These are phyloP conservation scores for Candida maesae DNA, from an alignment of 805 yeast species.

Conservation along the genomic window DNA sequence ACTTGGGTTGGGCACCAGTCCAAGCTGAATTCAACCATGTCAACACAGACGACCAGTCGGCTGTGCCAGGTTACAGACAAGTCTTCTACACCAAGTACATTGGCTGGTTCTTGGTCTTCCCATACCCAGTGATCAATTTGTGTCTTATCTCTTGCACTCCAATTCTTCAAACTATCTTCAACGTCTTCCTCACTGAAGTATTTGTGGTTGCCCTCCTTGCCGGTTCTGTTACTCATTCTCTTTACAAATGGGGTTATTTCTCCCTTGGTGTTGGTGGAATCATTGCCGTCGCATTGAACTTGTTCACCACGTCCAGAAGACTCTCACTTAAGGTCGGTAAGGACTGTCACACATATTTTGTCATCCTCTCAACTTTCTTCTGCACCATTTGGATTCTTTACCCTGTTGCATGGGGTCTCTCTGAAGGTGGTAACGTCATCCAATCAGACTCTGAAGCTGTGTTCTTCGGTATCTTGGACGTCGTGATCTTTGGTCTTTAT, in stretches of 20 bases:
- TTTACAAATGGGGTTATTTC: constrained; percentile 69
- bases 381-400: constrained; percentile 27
- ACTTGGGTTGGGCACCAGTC: constrained; percentile 50
- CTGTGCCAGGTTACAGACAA: constrained; percentile 41
- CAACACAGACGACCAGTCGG: constrained; percentile 39
- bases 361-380: constrained; percentile 36
- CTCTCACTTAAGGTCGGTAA: constrained; percentile 6
- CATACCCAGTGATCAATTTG: constrained; percentile 16
- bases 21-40: constrained; percentile 44
- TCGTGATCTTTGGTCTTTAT: constrained; percentile 37
- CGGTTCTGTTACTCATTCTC: constrained; percentile 49
- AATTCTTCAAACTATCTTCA: constrained; percentile 42
- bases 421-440: constrained; percentile 53
- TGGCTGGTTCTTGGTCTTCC: constrained; percentile 53
- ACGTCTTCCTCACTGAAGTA: constrained; percentile 12
- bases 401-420: constrained; percentile 41
- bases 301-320: constrained; percentile 11
- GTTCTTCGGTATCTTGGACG: constrained; percentile 49
- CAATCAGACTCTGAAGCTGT: constrained; percentile 51
- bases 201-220: constrained; percentile 44
- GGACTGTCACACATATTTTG: constrained; percentile 27
- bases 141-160: constrained; percentile 37
- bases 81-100: constrained; percentile 51
- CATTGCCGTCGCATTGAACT: constrained; percentile 24
- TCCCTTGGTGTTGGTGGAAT: constrained; percentile 33